phyloP scores from a whole-genome alignment of 129 eudicot genomes.

The Oenanthe sinensis region DNA sequence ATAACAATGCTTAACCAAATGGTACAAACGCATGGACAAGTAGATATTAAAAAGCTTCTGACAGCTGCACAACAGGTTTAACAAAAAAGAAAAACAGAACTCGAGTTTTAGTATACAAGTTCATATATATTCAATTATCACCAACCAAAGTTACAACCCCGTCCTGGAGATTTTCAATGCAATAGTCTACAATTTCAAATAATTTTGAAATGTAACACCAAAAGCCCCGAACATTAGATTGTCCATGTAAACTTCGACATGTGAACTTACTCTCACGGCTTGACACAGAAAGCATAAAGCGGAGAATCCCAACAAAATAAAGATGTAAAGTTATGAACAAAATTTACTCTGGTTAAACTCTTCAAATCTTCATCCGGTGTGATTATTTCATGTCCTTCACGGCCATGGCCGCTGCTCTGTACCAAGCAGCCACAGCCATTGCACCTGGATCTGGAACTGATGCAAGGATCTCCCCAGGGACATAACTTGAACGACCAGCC shows the following conservation, averaged over 20 bases:
- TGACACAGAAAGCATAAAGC: neutral
- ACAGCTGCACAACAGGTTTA: neutral
- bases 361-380: neutral
- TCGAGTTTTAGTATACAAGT: neutral
- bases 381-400: conserved; percentile 34
- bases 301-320: neutral
- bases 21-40: neutral
- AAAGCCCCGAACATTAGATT: neutral
- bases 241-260: neutral
- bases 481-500: conserved; percentile 94
- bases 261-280: neutral
- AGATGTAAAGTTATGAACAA: neutral
- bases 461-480: conserved; percentile 54
- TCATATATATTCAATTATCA: neutral
- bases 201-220: neutral
- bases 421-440: conserved; percentile 97
- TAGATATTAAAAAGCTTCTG: no score
- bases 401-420: conserved; percentile 79
- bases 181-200: neutral
- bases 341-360: conserved; percentile 12
- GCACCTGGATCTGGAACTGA: conserved; percentile 96
- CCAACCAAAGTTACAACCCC: neutral
- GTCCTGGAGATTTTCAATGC: neutral
- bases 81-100: neutral
- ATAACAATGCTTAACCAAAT: neutral